These are phyloP conservation scores for Globisporangium perplexum DNA, from an alignment of 352 stramenopile genomes.

Conservation along the genomic window DNA sequence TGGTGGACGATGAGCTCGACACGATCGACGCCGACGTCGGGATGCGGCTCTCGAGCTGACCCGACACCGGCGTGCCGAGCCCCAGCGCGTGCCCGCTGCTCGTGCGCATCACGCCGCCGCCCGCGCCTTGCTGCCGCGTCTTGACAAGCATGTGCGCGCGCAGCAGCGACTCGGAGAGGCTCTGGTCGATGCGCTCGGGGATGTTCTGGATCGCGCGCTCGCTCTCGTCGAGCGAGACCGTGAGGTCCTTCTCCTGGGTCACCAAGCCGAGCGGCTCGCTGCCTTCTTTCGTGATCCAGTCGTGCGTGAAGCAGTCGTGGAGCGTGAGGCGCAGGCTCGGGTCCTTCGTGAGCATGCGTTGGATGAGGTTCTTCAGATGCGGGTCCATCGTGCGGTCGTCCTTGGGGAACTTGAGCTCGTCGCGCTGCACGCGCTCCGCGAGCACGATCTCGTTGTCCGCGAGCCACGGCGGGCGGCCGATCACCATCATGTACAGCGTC, in stretches of 20 bases:
- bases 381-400: slow-evolving; percentile 76
- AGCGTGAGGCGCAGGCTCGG: slow-evolving; percentile 74
- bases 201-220: slow-evolving; percentile 86
- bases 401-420: slow-evolving; percentile 83
- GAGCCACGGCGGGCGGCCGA: slow-evolving; percentile 87
- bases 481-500: slow-evolving; percentile 92
- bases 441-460: slow-evolving; percentile 89
- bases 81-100: slow-evolving; percentile 36
- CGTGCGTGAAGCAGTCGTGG: slow-evolving; percentile 83
- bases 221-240: slow-evolving; percentile 79
- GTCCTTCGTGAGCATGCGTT: slow-evolving; percentile 90
- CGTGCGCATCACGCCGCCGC: slow-evolving; percentile 35
- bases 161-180: slow-evolving; percentile 61
- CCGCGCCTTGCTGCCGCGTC: slow-evolving; percentile 44
- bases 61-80: slow-evolving; percentile 28
- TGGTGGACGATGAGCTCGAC: slow-evolving; percentile 21
- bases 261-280: slow-evolving; percentile 70
- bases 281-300: slow-evolving; percentile 92
- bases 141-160: slow-evolving; percentile 79
- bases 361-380: slow-evolving; percentile 88
- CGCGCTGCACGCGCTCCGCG: slow-evolving; percentile 77
- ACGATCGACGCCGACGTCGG: slow-evolving; percentile 31
- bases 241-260: slow-evolving; percentile 52
- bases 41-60: slow-evolving; percentile 44
- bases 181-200: slow-evolving; percentile 76